These are phyloP conservation scores for Eucalyptus urophylla DNA, from an alignment of 345 rosid species.

Conservation along the genomic window DNA sequence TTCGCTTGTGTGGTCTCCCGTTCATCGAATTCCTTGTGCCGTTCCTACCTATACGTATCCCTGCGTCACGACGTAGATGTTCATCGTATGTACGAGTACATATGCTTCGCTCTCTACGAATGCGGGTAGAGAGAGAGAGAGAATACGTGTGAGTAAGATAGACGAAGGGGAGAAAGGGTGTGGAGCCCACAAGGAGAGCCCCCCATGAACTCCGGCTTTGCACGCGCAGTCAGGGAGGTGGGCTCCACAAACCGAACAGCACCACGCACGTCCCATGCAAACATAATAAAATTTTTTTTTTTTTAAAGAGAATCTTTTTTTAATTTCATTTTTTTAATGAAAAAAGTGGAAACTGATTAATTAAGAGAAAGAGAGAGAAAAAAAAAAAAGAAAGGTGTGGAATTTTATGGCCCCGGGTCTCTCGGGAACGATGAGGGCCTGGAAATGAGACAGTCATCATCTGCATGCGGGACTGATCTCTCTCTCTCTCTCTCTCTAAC, in stretches of 20 bases:
- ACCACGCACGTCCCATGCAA: conserved; percentile 51
- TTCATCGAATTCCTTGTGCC: background rate
- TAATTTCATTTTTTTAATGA: background rate
- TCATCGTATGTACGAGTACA: background rate
- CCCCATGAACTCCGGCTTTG: conserved; percentile 41
- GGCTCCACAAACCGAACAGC: conserved; percentile 9
- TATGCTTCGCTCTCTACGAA: background rate
- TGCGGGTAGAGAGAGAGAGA: background rate
- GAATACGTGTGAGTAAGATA: background rate
- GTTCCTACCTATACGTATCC: background rate
- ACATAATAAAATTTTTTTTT: background rate
- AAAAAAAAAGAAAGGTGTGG: background rate
- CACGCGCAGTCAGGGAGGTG: conserved; percentile 58
- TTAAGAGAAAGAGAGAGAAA: background rate
- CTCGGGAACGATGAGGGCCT: background rate
- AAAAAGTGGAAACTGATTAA: background rate
- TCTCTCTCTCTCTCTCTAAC: background rate
- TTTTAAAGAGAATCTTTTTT: background rate
- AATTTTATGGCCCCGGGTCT: background rate
- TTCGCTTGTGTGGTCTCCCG: accelerated
- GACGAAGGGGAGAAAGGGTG: background rate
- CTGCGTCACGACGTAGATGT: background rate
- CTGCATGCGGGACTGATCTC: background rate
- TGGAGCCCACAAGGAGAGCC: conserved; percentile 20
- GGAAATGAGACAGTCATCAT: background rate